phyloP scores from a whole-genome alignment of 148 eudicot genomes.

The Vaccinium vitisidaea region DNA sequence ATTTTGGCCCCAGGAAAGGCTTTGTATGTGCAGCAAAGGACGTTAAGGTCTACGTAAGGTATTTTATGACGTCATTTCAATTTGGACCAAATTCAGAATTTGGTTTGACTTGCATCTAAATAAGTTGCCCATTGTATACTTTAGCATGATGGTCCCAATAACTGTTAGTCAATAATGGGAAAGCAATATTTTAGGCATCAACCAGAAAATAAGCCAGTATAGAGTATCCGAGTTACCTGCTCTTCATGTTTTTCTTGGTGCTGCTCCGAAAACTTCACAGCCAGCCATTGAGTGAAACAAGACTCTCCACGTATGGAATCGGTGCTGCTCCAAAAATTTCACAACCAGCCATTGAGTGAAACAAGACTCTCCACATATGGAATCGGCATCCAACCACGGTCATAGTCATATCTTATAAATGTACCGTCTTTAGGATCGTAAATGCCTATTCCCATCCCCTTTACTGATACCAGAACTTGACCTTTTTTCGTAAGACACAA shows the following conservation, averaged over 20 bases:
- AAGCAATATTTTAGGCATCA: background rate
- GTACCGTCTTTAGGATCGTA: constrained; percentile 2
- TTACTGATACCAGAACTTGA: background rate
- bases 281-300: too few relatives aligned
- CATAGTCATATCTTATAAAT: background rate
- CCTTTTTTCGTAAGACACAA: background rate
- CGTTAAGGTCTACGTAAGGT: background rate
- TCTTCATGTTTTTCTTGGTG: background rate
- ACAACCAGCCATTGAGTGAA: background rate
- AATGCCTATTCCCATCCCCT: background rate
- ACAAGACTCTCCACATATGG: background rate
- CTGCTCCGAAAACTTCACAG: background rate
- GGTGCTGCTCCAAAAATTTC: background rate
- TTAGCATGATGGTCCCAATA: background rate
- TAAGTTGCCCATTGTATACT: background rate
- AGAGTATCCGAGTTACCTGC: background rate
- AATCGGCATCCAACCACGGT: background rate
- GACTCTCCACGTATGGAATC: too few relatives aligned
- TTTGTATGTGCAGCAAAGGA: background rate
- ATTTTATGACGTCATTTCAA: background rate
- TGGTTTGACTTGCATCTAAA: background rate
- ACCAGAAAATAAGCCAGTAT: background rate
- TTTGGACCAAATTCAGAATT: background rate
- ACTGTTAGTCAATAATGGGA: background rate
- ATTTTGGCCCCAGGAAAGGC: background rate